phyloP scores from a whole-genome alignment of 2,329 filamentous ascomycete species.

The Colletotrichum sp. region DNA sequence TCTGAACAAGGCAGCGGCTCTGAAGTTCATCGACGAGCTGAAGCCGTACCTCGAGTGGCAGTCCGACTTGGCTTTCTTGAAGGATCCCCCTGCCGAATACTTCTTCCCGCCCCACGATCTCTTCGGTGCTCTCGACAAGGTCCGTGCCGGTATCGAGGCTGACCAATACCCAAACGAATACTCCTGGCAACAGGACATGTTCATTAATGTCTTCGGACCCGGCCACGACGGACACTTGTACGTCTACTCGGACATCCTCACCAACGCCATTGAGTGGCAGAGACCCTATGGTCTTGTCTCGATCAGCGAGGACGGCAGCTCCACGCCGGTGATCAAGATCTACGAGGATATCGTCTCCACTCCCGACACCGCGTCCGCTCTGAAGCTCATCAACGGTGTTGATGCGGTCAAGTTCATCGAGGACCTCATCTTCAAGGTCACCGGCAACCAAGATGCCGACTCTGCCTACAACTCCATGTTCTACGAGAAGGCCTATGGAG shows the following conservation, averaged over 20 bases:
- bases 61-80: slow-evolving; percentile 50
- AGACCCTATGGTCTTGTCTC: slow-evolving; percentile 43
- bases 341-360: slow-evolving; percentile 36
- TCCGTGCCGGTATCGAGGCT: slow-evolving; percentile 34
- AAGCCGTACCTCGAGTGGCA: slow-evolving; percentile 51
- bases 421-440: slow-evolving; percentile 21
- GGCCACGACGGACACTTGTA: slow-evolving; percentile 47
- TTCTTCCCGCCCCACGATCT: slow-evolving; percentile 47
- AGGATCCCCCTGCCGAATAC: slow-evolving; percentile 56
- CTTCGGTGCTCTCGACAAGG: slow-evolving; percentile 35
- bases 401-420: slow-evolving; percentile 26
- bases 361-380: slow-evolving; percentile 24
- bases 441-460: slow-evolving; percentile 27
- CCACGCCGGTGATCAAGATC: slow-evolving; percentile 51
- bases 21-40: slow-evolving; percentile 38
- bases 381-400: slow-evolving; percentile 30
- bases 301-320: slow-evolving; percentile 36
- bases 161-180: slow-evolving; percentile 42
- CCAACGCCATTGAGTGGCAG: slow-evolving; percentile 38
- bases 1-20: slow-evolving; percentile 34
- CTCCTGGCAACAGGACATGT: slow-evolving; percentile 44
- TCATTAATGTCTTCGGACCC: slow-evolving; percentile 36
- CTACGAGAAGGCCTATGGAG: slow-evolving; percentile 27
- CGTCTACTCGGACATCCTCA: slow-evolving; percentile 43
- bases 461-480: slow-evolving; percentile 44